phyloP scores from a whole-genome alignment of 306 rosid genomes.

The Erythrophleum fordii region DNA sequence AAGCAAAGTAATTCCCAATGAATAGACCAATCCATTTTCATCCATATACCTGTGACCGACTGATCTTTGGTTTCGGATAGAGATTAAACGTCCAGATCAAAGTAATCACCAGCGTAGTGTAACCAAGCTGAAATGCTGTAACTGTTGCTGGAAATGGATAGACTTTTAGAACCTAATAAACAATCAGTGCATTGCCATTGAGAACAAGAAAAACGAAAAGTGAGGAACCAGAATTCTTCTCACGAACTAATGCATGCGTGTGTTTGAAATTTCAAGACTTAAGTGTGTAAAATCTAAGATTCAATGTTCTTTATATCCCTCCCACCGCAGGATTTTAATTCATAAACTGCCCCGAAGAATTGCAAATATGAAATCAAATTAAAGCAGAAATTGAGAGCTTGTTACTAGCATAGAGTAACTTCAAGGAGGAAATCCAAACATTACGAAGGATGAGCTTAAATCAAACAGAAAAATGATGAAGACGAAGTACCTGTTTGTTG shows the following conservation, averaged over 20 bases:
- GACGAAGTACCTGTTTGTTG: slow-evolving; percentile 66
- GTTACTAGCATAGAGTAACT: neutral
- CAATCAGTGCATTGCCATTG: slow-evolving; percentile 47
- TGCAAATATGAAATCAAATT: neutral
- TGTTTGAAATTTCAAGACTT: slow-evolving; percentile 24
- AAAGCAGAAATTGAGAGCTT: neutral
- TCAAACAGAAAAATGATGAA: neutral
- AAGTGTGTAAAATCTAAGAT: neutral
- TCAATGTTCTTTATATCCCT: neutral
- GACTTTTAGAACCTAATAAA: slow-evolving; percentile 80
- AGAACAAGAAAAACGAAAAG: slow-evolving; percentile 27
- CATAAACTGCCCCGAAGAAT: neutral
- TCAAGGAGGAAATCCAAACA: neutral
- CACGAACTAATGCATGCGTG: slow-evolving; percentile 11
- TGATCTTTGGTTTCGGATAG: slow-evolving; percentile 61
- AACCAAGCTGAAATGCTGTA: slow-evolving; percentile 66
- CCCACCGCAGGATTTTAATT: neutral
- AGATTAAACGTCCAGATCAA: slow-evolving; percentile 70
- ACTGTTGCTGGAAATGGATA: slow-evolving; percentile 90
- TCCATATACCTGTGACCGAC: slow-evolving; percentile 57
- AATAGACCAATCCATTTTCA: slow-evolving; percentile 20
- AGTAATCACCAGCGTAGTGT: slow-evolving; percentile 54
- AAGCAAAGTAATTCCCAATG: slow-evolving; percentile 16
- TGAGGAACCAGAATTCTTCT: slow-evolving; percentile 21
- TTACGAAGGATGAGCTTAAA: neutral